phyloP scores from a whole-genome alignment of 305 asterid species.

The Fraxinus sp. region DNA sequence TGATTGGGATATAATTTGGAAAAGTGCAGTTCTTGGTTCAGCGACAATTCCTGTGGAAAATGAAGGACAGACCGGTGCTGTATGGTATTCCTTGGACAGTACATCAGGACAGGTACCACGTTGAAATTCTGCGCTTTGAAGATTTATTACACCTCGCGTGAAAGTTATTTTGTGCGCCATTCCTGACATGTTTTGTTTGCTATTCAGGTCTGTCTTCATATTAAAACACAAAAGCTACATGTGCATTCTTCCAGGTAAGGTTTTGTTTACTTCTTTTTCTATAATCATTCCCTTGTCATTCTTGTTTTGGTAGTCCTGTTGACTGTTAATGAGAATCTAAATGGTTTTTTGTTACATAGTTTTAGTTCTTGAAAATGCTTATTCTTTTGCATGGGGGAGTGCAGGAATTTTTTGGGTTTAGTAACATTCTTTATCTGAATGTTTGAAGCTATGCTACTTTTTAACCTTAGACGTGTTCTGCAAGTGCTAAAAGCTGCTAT shows the following conservation, averaged over 20 bases:
- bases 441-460: slow-evolving; percentile 6
- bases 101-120: slow-evolving; percentile 80
- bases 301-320: slow-evolving; percentile 7
- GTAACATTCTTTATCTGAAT: neutral
- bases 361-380: neutral
- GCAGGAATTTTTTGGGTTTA: neutral
- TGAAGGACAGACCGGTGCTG: slow-evolving; percentile 78
- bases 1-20: slow-evolving; percentile 99
- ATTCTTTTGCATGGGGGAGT: neutral
- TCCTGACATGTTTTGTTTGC: slow-evolving; percentile 28
- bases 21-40: slow-evolving; percentile 99
- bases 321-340: neutral
- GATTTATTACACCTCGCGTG: slow-evolving; percentile 1
- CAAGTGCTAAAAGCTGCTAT: neutral
- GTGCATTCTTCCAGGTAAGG: slow-evolving; percentile 58
- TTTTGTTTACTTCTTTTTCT: slow-evolving; percentile 2
- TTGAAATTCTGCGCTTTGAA: slow-evolving; percentile 13
- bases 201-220: slow-evolving; percentile 86
- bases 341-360: neutral
- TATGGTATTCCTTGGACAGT: slow-evolving; percentile 77
- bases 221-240: slow-evolving; percentile 55
- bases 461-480: slow-evolving; percentile 4
- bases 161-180: neutral
- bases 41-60: slow-evolving; percentile 67
- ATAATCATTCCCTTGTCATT: slow-evolving; percentile 16